A percentile compares a stretch with the other conserved stretches of the same genome.
Conservation (phyloP, 495 filamentous ascomycete genomes). For the Xylaria flabelliformis region DNA sequence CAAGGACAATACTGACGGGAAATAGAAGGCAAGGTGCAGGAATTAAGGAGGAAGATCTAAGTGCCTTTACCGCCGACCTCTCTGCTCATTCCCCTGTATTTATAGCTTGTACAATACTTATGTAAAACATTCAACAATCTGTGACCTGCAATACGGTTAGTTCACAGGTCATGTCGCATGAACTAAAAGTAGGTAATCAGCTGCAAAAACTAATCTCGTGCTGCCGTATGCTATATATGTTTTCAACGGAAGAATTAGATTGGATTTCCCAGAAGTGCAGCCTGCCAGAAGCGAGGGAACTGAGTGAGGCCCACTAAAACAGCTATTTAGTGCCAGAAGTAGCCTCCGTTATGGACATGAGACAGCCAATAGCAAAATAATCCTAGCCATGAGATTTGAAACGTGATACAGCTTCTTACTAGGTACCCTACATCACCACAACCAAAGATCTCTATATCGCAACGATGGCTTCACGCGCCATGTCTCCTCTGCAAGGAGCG, state of each 20-base stretch:
- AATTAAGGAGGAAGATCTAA: background rate
- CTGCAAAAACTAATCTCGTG: background rate
- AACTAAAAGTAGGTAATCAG: background rate
- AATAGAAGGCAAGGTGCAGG: background rate
- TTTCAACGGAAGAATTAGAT: background rate
- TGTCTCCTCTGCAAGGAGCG: conserved; percentile 18
- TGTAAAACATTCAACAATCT: background rate
- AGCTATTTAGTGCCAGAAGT: background rate
- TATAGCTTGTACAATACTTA: background rate
- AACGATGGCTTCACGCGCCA: conserved; percentile 21
- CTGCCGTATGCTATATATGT: background rate
- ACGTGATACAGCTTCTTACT: background rate
- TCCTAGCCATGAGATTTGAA: conserved; percentile 9
- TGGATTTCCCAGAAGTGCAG: background rate
- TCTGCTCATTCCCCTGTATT: conserved; percentile 19
- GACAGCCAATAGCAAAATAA: background rate
- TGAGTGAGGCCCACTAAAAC: background rate
- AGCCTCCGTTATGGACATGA: background rate
- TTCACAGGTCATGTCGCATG: background rate
- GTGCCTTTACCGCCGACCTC: background rate
- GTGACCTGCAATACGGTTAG: background rate
- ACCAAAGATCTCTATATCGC: background rate
- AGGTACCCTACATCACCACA: conserved; percentile 1
- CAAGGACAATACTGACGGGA: conserved; percentile 57
- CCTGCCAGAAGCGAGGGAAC: background rate